A percentile compares a stretch with the other conserved stretches of the same genome.
phyloP scores from a whole-genome alignment of 306 rosid genomes.

The Begonia peltatifolia region DNA sequence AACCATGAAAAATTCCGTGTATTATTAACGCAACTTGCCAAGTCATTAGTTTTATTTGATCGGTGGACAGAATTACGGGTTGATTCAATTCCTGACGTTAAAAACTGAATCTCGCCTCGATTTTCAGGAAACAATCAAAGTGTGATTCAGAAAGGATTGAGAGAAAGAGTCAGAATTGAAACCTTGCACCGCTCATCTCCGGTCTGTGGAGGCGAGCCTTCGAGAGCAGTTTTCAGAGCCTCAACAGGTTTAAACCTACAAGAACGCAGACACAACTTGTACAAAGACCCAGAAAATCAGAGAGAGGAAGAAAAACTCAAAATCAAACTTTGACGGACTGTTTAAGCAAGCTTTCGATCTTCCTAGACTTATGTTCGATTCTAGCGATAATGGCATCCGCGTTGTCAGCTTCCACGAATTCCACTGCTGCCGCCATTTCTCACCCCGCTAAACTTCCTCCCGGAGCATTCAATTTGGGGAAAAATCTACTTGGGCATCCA shows the following conservation, averaged over 20 bases:
- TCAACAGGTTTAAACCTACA: constrained; percentile 68
- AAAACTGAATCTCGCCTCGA: no score
- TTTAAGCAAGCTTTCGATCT: constrained; percentile 92
- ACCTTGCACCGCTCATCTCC: constrained; percentile 93
- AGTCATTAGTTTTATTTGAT: no score
- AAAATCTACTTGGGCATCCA: no score
- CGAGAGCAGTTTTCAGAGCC: constrained; percentile 95
- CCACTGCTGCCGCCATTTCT: constrained; percentile 47
- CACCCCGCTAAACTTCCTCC: background rate
- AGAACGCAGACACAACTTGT: constrained; percentile 1
- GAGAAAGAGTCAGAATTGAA: background rate
- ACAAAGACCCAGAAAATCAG: background rate
- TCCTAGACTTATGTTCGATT: constrained; percentile 85
- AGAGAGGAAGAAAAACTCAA: constrained; percentile 2
- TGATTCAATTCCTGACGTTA: no score
- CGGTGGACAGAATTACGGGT: no score
- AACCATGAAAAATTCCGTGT: no score
- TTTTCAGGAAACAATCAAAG: no score
- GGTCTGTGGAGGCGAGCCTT: constrained; percentile 82
- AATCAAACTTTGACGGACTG: constrained; percentile 25
- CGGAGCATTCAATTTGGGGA: no score
- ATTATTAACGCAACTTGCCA: no score
- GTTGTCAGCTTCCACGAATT: constrained; percentile 65
- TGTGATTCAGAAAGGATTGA: background rate
- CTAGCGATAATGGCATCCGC: constrained; percentile 87